Percentiles rank a stretch among this genome's conserved stretches.
Conservation (phyloP, 192 early-diverging fungal genomes). For the Backusella circina region DNA sequence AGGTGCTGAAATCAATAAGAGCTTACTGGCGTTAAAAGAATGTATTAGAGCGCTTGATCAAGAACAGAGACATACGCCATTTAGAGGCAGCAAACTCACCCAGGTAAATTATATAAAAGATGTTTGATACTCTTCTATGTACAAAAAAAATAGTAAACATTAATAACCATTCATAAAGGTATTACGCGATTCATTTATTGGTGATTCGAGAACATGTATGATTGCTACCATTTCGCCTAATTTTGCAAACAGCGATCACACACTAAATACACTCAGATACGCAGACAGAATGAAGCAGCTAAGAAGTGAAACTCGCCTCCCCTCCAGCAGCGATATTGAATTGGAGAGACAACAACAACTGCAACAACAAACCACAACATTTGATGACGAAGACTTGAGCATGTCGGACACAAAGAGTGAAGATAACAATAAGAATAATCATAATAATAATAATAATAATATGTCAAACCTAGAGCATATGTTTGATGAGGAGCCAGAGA, state of each 20-base stretch:
- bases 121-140: no score
- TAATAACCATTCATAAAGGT: slow-evolving; percentile 54
- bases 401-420: no score
- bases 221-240: slow-evolving; percentile 96
- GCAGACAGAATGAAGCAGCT: slow-evolving; percentile 62
- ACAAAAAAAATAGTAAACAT: no score
- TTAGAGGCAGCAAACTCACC: slow-evolving; percentile 93
- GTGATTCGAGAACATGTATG: slow-evolving; percentile 96
- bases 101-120: slow-evolving; percentile 65
- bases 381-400: neutral
- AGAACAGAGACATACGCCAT: slow-evolving; percentile 91
- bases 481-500: neutral
- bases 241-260: slow-evolving; percentile 88
- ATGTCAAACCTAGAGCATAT: neutral
- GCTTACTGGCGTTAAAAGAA: slow-evolving; percentile 92
- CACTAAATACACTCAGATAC: slow-evolving; percentile 93
- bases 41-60: slow-evolving; percentile 95
- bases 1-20: slow-evolving; percentile 98
- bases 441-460: neutral
- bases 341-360: no score
- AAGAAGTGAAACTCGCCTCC: slow-evolving; percentile 2
- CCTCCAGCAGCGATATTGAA: neutral
- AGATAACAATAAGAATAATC: no score
- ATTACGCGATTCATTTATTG: slow-evolving; percentile 95
- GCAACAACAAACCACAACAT: neutral